Evolutionary conservation across 345 rosid genomes (phyloP), one percentile per base, ranked within the genome.

Genomic region (Hibiscus syriacus): DNA sequence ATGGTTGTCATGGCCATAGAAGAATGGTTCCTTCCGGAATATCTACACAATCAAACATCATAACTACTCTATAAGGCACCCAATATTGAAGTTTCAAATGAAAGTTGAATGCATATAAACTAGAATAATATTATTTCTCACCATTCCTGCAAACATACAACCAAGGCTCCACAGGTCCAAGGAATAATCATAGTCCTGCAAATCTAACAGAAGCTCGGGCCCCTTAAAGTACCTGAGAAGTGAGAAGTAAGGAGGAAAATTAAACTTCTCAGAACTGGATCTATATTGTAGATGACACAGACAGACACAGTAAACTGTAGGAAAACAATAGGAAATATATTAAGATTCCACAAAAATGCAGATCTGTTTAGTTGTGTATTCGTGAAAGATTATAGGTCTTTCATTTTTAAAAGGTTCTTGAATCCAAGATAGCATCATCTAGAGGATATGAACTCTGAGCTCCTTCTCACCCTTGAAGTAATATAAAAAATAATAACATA

Each of bases 101-200:
- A 64, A 64, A 64, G 25, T 25, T 43, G 26, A 43, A 45, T 39
- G 6, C 23, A 64, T 55, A 25, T 43, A 64, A 41, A 58, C 34
- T 7, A 2, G 16, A 12, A 46, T 16, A 55, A 39, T 16, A 3
- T 20, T 13, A 77, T 66, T 62, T 68, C 91, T 83, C 66, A 94
- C 99, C 99, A 94, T 94, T 74, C 98, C 99, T 11, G 98, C 98
- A 82, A 94, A 91, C 99, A 91, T 94, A 74, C 99, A 94, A 32
- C 99, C 98, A 61, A 94, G 98, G 84, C 99, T 94, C 99, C 99
- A 94, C 96, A 94, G 87, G 73, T 91, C 99, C 80, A 91, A 78
- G 6, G 99, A 94, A 81, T 94, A 94, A 78, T 94, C 99, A 78
- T 94, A 94, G 76, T 91, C 99, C 80, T 89, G 98, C 48, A 94